phyloP scores from a whole-genome alignment of 2,329 filamentous ascomycete genomes.

The Pyricularia pennisetigena region DNA sequence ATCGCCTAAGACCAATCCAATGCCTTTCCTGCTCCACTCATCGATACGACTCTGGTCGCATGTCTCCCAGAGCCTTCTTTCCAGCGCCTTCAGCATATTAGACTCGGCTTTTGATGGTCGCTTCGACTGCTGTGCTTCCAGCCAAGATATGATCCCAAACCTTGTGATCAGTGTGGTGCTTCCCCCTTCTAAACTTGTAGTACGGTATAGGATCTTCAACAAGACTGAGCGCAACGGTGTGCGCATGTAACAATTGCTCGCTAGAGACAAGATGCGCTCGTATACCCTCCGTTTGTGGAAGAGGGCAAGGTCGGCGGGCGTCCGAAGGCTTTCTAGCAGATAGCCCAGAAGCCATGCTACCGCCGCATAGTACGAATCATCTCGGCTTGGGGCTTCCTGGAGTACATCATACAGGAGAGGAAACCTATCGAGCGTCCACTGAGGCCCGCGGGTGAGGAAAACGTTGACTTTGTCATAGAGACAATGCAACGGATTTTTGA shows the following conservation, averaged over 20 bases:
- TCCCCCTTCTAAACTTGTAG: constrained; percentile 57
- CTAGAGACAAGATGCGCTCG: constrained; percentile 64
- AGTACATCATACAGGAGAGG: constrained; percentile 58
- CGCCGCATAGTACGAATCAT: constrained; percentile 65
- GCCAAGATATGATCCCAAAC: constrained; percentile 66
- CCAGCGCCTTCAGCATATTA: constrained; percentile 42
- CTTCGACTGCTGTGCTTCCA: constrained; percentile 48
- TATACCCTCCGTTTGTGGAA: constrained; percentile 58
- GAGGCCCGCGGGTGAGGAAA: constrained; percentile 69
- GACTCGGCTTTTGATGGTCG: constrained; percentile 31
- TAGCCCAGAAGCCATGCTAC: constrained; percentile 65
- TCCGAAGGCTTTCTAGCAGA: constrained; percentile 57
- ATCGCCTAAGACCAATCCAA: constrained; percentile 8
- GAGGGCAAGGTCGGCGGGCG: constrained; percentile 46
- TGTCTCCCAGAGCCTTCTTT: constrained; percentile 49
- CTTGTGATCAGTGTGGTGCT: constrained; percentile 75
- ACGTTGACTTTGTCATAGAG: constrained; percentile 81
- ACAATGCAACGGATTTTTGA: constrained; percentile 68
- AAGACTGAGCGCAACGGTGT: constrained; percentile 49
- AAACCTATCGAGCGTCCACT: constrained; percentile 66
- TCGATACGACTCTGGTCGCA: constrained; percentile 57
- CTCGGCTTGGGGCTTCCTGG: constrained; percentile 57
- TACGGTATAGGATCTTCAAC: constrained; percentile 53
- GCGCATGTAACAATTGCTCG: constrained; percentile 55
- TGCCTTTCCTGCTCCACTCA: constrained; percentile 52